These are phyloP conservation scores for Aspergillus udagawae DNA, from an alignment of 2,329 filamentous ascomycete genomes.

Conservation along the genomic window DNA sequence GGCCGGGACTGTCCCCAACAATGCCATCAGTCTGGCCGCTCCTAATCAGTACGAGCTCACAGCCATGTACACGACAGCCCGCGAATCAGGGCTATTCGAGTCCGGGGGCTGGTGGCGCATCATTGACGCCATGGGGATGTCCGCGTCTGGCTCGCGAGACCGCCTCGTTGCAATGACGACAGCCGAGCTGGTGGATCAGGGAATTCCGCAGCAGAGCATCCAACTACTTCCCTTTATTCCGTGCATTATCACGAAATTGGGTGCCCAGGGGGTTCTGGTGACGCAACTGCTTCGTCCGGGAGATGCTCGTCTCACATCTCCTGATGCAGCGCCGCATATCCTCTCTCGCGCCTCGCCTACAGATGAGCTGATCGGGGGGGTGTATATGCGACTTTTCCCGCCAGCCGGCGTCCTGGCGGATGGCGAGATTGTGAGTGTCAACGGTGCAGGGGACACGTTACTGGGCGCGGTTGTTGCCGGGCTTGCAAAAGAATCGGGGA, in stretches of 20 bases:
- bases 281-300: conserved; percentile 65
- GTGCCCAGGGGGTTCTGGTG: conserved; percentile 68
- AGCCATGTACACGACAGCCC: conserved; percentile 72
- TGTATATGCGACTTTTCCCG: conserved; percentile 78
- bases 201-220: conserved; percentile 76
- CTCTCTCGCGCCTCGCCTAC: conserved; percentile 58
- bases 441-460: conserved; percentile 92
- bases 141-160: conserved; percentile 62
- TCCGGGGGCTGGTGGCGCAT: conserved; percentile 70
- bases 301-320: conserved; percentile 63
- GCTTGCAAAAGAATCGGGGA: conserved; percentile 54
- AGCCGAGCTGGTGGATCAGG: conserved; percentile 65
- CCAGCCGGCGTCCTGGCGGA: conserved; percentile 58
- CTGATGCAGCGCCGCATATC: conserved; percentile 64
- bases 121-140: conserved; percentile 74
- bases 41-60: conserved; percentile 80
- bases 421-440: conserved; percentile 76
- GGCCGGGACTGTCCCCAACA: conserved; percentile 51
- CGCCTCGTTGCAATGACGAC: conserved; percentile 67
- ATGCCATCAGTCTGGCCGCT: conserved; percentile 69
- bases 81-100: conserved; percentile 64
- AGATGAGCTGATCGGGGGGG: conserved; percentile 64
- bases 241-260: conserved; percentile 79
- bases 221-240: conserved; percentile 87
- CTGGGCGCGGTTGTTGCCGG: conserved; percentile 80